A percentile compares a stretch with the other conserved stretches of the same genome.
These are phyloP conservation scores for Articulospora tetracladia DNA, from an alignment of 495 filamentous ascomycete species.

Conservation along the genomic window DNA sequence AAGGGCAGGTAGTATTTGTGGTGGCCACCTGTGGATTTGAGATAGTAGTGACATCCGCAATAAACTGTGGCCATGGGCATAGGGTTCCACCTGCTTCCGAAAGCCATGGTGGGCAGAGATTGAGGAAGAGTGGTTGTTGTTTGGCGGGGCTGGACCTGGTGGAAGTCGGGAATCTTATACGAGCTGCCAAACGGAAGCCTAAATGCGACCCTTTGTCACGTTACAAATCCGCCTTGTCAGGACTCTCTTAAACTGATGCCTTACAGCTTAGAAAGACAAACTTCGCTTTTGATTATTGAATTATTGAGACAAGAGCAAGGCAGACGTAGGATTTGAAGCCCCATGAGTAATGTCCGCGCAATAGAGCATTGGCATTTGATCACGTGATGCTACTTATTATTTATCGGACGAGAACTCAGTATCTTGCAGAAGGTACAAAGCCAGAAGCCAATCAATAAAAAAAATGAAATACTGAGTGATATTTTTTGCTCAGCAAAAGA, in stretches of 20 bases:
- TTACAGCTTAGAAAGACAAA: background rate
- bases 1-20: constrained; percentile 47
- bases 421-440: no score
- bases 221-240: background rate
- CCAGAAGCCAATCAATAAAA: no score
- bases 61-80: background rate
- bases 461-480: no score
- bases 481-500: no score
- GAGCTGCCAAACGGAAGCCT: background rate
- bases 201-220: background rate
- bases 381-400: no score
- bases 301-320: background rate
- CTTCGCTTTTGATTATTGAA: background rate
- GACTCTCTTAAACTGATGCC: background rate
- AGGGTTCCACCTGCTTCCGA: background rate
- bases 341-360: background rate
- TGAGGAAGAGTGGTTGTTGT: background rate
- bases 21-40: background rate
- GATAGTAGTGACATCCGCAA: constrained; percentile 27
- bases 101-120: background rate
- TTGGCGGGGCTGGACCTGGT: background rate
- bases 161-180: background rate
- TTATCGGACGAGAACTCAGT: no score
- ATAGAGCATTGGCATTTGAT: background rate
- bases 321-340: background rate